Evolutionary conservation across 768 basidiomycete genomes (phyloP), one percentile per base, ranked within the genome.

Genomic region (Mycena haematopus): DNA sequence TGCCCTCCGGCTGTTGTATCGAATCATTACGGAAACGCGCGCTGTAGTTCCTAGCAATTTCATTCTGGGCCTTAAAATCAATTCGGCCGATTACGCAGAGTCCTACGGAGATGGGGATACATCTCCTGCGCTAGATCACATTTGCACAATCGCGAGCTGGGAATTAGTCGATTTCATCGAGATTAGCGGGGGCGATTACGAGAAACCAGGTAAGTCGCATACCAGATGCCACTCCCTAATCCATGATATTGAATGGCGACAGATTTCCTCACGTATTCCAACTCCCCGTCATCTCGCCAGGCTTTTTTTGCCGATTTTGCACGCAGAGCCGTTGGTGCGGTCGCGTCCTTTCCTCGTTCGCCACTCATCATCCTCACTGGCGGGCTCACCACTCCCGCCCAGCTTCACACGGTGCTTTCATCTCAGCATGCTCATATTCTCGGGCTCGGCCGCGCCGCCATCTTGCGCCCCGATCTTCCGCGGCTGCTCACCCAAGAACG

Each of bases 161-260:
- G 81, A 81, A 1, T 75, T 77, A 19, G 69, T 96, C 6, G 94
- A 96, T 72, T 90, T 94, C 69, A 86, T 96, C 53, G 94, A 96
- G 74, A 84, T 96, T 62, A 92, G 89, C 58, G 94, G 94, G 1
- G 94, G 94, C 0, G 88, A 89, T 71, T 96, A 96, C 67, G 91
- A 93, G 69, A 84, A 81, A 19, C 89, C 91, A 67, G 85, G 93
- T 89, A 67, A 19, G 80, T 68, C 19, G 6, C 9, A 24, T n/a
- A n/a, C 42, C 38, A 42, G 8, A n/a, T 25, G 15, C 40, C 22
- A 21, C 33, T 31, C 2, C 27, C 10, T n/a, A 21, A 42, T 31
- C 8, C 21, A 56, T 45, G 14, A 21, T 25, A 60, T 61, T 40
- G 6, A 52, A 52, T 15, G 44, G 27, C 1, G n/a, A 7, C 53